These are phyloP conservation scores for Amphicarpaea edgeworthii DNA, from an alignment of 306 rosid genomes.

Conservation along the genomic window DNA sequence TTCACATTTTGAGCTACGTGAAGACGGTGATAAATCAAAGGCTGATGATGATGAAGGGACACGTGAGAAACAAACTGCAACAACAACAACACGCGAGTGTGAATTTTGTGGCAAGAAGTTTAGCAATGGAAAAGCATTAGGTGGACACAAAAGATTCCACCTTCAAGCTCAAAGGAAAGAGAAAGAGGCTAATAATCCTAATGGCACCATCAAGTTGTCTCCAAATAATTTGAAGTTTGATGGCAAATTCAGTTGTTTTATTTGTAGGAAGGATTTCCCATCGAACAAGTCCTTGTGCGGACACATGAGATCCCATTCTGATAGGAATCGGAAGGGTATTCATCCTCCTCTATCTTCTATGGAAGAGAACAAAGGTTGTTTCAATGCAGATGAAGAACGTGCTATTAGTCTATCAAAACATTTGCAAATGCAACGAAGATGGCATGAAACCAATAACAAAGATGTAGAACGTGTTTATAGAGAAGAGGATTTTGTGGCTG, in stretches of 20 bases:
- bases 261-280: conserved; percentile 33
- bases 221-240: not conserved
- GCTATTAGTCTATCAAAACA: too few relatives aligned
- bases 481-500: too few relatives aligned
- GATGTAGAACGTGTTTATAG: too few relatives aligned
- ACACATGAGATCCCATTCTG: conserved; percentile 45
- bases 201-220: not conserved
- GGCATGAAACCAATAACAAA: too few relatives aligned
- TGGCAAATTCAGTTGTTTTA: not conserved
- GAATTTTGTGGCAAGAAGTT: not conserved
- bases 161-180: conserved; percentile 3
- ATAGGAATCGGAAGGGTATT: conserved; percentile 49
- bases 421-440: too few relatives aligned
- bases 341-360: conserved; percentile 22
- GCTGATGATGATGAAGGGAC: not conserved
- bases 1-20: too few relatives aligned
- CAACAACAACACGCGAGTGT: not conserved
- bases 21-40: not conserved
- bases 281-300: conserved; percentile 24
- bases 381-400: too few relatives aligned
- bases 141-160: conserved; percentile 49
- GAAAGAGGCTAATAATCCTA: not conserved
- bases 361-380: too few relatives aligned
- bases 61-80: not conserved
- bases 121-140: conserved; percentile 42